Conservation (phyloP, 2,329 filamentous ascomycete genomes). For the Alternaria panax region DNA sequence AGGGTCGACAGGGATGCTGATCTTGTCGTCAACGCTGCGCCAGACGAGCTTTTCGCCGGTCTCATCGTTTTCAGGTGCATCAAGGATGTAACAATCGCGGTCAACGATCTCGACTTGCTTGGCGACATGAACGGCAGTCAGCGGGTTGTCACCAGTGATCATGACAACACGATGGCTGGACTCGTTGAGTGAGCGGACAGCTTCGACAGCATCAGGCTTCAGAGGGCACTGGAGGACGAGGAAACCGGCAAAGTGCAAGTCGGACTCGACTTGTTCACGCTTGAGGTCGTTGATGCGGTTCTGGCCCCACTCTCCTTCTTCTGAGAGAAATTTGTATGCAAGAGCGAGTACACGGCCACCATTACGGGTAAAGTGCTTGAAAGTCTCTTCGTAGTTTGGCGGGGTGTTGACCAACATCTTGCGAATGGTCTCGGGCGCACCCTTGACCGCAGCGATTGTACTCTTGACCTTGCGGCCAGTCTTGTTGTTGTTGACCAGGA, state of each 20-base stretch:
- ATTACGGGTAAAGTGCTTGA: constrained; percentile 96
- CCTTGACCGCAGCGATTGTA: constrained; percentile 95
- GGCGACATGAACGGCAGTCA: constrained; percentile 95
- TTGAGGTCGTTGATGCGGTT: constrained; percentile 91
- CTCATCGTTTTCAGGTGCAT: constrained; percentile 89
- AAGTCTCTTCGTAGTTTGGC: constrained; percentile 93
- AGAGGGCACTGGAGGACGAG: constrained; percentile 93
- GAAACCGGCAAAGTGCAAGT: constrained; percentile 91
- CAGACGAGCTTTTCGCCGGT: constrained; percentile 85
- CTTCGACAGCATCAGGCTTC: constrained; percentile 93
- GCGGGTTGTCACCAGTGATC: constrained; percentile 98
- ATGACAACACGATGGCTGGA: constrained; percentile 98
- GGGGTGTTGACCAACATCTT: constrained; percentile 88
- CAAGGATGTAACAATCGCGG: constrained; percentile 90
- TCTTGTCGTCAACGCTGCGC: constrained; percentile 92
- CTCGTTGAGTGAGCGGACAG: constrained; percentile 97
- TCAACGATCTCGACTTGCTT: constrained; percentile 97
- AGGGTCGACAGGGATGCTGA: constrained; percentile 84
- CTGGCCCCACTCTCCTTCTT: constrained; percentile 81
- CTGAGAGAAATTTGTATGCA: constrained; percentile 89
- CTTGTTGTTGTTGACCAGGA: constrained; percentile 73
- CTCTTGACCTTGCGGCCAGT: constrained; percentile 79
- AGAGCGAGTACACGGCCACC: constrained; percentile 93
- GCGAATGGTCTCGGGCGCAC: constrained; percentile 94
- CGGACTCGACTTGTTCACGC: constrained; percentile 87